Conservation (phyloP, 768 basidiomycete species). For the Mycena olivaceomarginata region DNA sequence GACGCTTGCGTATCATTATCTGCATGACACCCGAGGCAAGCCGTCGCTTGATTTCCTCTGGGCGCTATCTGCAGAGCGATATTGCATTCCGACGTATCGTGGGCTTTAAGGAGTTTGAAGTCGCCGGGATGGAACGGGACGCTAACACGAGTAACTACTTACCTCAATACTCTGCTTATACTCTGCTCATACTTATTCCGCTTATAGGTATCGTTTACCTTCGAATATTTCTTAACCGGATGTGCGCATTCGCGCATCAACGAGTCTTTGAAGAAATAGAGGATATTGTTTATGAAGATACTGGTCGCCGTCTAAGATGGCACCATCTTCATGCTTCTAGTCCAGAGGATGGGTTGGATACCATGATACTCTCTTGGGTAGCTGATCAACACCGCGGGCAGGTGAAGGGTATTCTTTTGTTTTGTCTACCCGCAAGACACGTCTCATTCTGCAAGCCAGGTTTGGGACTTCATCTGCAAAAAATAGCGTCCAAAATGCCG, state of each 20-base stretch:
- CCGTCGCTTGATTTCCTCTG: too few relatives aligned
- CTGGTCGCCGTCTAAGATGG: background rate
- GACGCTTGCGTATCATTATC: background rate
- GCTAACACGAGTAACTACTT: constrained; percentile 1
- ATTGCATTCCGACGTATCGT: constrained; percentile 26
- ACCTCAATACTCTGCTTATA: background rate
- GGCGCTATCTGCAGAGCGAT: constrained; percentile 26
- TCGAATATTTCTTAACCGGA: background rate
- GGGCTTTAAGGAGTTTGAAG: constrained; percentile 24
- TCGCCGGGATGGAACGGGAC: constrained; percentile 9
- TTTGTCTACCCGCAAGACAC: too few relatives aligned
- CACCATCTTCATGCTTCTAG: constrained; percentile 17
- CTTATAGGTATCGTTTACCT: background rate
- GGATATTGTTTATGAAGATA: constrained; percentile 18
- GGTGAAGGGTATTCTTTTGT: constrained; percentile 28
- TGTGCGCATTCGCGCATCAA: background rate
- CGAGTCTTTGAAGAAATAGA: background rate
- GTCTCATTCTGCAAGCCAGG: too few relatives aligned
- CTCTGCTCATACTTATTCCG: background rate
- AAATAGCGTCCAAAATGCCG: too few relatives aligned
- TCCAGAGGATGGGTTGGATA: background rate
- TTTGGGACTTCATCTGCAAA: too few relatives aligned
- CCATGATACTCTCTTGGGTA: constrained; percentile 11
- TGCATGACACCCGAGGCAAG: background rate
- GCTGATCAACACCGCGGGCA: constrained; percentile 13